phyloP scores from a whole-genome alignment of 768 basidiomycete genomes.

The Leccinum subtestaceum region DNA sequence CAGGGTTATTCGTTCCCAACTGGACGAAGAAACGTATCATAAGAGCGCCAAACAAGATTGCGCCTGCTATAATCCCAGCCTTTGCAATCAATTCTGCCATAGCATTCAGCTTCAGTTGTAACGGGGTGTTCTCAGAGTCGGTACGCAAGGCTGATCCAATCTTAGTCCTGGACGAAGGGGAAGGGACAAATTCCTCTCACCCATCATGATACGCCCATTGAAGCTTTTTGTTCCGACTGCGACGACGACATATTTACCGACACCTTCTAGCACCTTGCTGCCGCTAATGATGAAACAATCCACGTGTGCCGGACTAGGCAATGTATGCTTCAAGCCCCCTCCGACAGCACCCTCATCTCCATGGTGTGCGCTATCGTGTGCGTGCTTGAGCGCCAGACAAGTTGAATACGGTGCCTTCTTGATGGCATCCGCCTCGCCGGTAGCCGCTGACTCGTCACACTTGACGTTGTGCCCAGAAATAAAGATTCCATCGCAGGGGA shows the following conservation, averaged over 20 bases:
- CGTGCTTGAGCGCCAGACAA: constrained; percentile 52
- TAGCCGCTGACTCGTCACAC: constrained; percentile 95
- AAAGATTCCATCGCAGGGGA: constrained; percentile 96
- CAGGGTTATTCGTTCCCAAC: constrained; percentile 59
- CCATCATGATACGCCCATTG: constrained; percentile 97
- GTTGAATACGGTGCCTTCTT: constrained; percentile 81
- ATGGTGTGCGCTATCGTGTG: constrained; percentile 19
- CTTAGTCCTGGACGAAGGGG: background rate
- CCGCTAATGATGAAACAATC: constrained; percentile 94
- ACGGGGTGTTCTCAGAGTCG: constrained; percentile 85
- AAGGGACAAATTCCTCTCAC: constrained; percentile 41
- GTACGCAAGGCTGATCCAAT: constrained; percentile 67
- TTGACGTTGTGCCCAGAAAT: constrained; percentile 88
- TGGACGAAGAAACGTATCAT: constrained; percentile 97
- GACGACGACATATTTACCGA: constrained; percentile 89
- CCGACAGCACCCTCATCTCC: constrained; percentile 25
- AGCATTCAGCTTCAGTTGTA: constrained; percentile 88
- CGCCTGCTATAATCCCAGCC: constrained; percentile 77
- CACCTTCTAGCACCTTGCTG: constrained; percentile 90
- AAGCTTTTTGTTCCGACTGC: constrained; percentile 91
- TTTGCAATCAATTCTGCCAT: constrained; percentile 97
- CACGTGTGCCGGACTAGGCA: constrained; percentile 46
- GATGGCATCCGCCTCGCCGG: constrained; percentile 95
- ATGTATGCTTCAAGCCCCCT: constrained; percentile 15
- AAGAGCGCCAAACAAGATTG: constrained; percentile 74